Conservation (phyloP, 768 basidiomycete species). For the Multifurca ochricompacta region DNA sequence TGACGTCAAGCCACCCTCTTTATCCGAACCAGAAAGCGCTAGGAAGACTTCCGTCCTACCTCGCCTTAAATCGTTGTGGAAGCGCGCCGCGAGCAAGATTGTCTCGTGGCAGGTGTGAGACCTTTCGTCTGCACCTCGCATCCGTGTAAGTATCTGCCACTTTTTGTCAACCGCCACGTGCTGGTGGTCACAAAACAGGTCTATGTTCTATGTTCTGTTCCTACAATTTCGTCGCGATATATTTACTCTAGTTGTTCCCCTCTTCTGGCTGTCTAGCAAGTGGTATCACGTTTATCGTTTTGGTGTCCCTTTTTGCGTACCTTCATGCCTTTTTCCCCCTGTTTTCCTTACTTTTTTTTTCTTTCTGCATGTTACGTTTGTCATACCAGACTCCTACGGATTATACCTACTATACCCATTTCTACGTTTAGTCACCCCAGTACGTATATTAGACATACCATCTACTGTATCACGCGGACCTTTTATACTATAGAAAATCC, state of each 20-base stretch:
- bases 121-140: background rate
- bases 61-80: conserved; percentile 12
- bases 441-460: no score
- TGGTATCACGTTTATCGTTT: background rate
- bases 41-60: conserved; percentile 9
- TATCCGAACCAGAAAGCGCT: background rate
- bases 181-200: background rate
- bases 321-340: no score
- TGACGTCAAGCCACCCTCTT: background rate
- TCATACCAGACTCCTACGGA: no score
- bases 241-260: no score
- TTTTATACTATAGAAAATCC: no score
- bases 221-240: background rate
- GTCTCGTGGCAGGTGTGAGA: conserved; percentile 1
- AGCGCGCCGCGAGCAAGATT: conserved; percentile 12
- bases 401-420: no score
- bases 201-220: background rate
- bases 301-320: no score
- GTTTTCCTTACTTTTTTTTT: background rate
- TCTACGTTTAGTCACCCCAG: no score
- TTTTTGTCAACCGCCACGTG: background rate
- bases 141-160: background rate
- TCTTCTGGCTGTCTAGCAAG: background rate
- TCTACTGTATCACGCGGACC: no score
- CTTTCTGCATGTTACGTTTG: no score